Base-by-base conservation (phyloP, 2,329 filamentous ascomycete species). In the Phoma herbarum region DNA sequence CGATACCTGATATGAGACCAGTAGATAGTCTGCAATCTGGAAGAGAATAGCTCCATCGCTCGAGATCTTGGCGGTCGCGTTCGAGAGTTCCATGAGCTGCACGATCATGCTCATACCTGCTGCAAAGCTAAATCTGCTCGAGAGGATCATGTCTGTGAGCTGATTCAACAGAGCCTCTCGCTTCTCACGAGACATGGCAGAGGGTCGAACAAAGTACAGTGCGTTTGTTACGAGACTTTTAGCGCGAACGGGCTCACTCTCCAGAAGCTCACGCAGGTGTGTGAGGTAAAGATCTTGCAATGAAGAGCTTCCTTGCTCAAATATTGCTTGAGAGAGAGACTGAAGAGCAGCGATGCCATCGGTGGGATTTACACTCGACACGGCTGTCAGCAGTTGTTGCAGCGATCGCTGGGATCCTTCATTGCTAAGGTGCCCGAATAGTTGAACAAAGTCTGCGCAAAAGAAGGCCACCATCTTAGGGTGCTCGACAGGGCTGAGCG, bases 21-120 rank as follows among this genome's bases (percentile, higher is more conserved):
- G 66, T 22, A 76, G 39, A 12, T 63, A 60, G n/a, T 71, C 61
- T 1, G 71, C 68, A 11, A 75, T 62, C n/a, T 69, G 57, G 49
- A 75, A 76, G 16, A 75, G 48, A 1, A 63, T 35, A 3, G 49
- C 49, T 11, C 66, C 66, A 18, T 75, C 62, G 5, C 66, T 70
- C 4, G 70, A 72, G 1, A 78, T 52, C 26, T 71, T 75, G 11
- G 75, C 71, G 6, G 70, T 77, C 14, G 75, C 70, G 53, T 78
- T 78, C 2, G 76, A 69, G 6, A 70, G 60, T 28, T 71, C 62
- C 70, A 77, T 76, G 9, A 78, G 61, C 47, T 70, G 68, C 8
- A 61, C 63, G 63, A 75, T 67, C 35, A 74, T 64, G 41, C 68
- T 70, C 4, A 76, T 57, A 14, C 71, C 22, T 1, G 45, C 45